Evolutionary conservation across 2,329 filamentous ascomycete species (phyloP), one percentile per base, ranked within the genome.

Genomic region (Phyllosticta ampelicida): DNA sequence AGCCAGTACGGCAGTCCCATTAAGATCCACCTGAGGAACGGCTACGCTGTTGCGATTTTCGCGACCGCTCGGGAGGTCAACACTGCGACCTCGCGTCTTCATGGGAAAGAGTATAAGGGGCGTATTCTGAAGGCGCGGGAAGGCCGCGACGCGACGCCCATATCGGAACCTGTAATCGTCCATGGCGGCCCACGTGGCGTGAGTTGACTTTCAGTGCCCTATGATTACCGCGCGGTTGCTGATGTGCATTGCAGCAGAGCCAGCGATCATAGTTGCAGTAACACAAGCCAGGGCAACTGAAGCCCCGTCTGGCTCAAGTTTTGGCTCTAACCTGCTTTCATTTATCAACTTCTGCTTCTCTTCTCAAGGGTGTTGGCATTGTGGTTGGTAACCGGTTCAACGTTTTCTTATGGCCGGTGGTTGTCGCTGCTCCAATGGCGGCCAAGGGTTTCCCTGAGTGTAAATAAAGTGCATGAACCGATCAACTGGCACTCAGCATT

Each of bases 141-240:
- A 56, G 70, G 71, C 53, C 67, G 63, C 6, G 68, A 72, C 10
- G 63, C 66, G 6, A 72, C 70, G 1, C 61, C 69, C 16, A 65
- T 73, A 44, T 53, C 62, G 26, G 64, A 63, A 44, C 69, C 69
- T 23, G 61, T 65, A 28, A 65, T 70, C 48, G 68, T 65, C 26
- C 66, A 70, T 59, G 68, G 68, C n/a, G 44, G 16, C 30, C 51
- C 56, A 26, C 56, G 49, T 23, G 30, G 51, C 20, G 56, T 58
- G 44, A 58, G 56, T 54, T 48, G 3, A 48, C 16, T 9, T 21
- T 8, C 20, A 29, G 30, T 50, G 9, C 29, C 51, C n/a, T 36
- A 4, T 50, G 55, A 9, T 13, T 29, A 23, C 23, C 55, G 20
- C 49, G 30, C 18, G 20, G 50, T 52, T 26, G 55, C 51, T 58